Evolutionary conservation across 495 filamentous ascomycete species (phyloP), one percentile per base, ranked within the genome.

Genomic region (Penicillium paradoxum): DNA sequence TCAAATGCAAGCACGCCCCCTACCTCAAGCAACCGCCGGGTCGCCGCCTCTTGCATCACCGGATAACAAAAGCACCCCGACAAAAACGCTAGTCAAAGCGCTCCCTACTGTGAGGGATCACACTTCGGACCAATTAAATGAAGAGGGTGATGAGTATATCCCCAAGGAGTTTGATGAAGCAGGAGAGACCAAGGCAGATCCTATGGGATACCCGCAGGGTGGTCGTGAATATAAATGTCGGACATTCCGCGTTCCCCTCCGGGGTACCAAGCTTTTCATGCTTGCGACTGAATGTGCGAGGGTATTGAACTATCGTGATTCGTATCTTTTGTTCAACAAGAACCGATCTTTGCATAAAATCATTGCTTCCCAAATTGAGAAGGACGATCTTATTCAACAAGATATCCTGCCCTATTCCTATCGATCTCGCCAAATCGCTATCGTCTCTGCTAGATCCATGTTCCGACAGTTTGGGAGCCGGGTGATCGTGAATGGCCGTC

Each of bases 361-460:
- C 62, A 99, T 99, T 59, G 93, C 95, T 22, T 91, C 85, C 15
- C 93, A 99, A 70, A 73, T 85, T 5, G 93, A 99, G 70, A 99
- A 97, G 73, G 93, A 97, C 62, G 90, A 97, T 66, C 74, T 99
- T 6, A 97, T 99, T 32, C 77, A 84, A 50, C 90, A 97, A 70
- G 93, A 97, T 62, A 91, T 97, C 47, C 73, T 99, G 25, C 95
- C 95, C 0, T 99, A 97, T 70, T 97, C 93, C 19, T 99, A 99
- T 62, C 83, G 95, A 18, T 99, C 93, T 6, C 86, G 93, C 36
- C 93, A 99, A 71, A 99, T 97, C 53, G 95, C 93, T 22, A 97
- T 99, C 52, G 93, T 99, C 25, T 97, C 93, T 3, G 93, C 93
- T n/a, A 85, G 88, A 55, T 97, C 93, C 41, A 99, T 99, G 93